Evolutionary conservation across 2,329 filamentous ascomycete species (phyloP).

Genomic region (Cadophora malorum): DNA sequence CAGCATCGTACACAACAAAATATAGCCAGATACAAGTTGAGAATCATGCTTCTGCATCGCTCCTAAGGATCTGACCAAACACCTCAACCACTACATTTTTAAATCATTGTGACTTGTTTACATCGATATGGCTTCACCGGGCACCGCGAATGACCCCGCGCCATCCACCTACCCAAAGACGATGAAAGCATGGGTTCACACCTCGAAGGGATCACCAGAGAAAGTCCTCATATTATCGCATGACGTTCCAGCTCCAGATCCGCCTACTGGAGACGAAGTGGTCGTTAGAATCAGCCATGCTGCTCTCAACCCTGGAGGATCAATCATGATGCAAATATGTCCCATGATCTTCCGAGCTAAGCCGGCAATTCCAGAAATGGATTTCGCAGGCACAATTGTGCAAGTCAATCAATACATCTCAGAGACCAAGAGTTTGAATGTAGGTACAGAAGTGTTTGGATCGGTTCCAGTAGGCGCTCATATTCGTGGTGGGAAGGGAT

Average conservation of each 20-base stretch:
- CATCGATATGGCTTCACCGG: conserved; percentile 5
- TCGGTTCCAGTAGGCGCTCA: conserved; percentile 47
- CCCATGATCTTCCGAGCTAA: conserved; percentile 48
- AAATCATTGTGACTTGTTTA: neutral
- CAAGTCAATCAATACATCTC: conserved; percentile 45
- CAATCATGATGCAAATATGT: conserved; percentile 51
- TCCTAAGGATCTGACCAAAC: neutral
- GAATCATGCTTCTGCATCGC: neutral
- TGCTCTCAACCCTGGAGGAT: conserved; percentile 54
- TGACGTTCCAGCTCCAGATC: conserved; percentile 18
- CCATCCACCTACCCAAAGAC: neutral
- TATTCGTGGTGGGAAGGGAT: conserved; percentile 47
- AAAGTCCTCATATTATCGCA: conserved; percentile 19
- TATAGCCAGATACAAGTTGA: neutral
- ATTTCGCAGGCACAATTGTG: conserved; percentile 51
- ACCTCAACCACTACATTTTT: neutral
- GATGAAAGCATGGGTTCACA: conserved; percentile 26
- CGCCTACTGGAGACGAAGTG: conserved; percentile 17
- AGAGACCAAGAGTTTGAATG: conserved; percentile 37
- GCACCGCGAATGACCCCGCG: too few relatives aligned
- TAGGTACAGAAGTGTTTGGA: conserved; percentile 49
- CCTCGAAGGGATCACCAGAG: conserved; percentile 8
- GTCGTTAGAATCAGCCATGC: conserved; percentile 45
- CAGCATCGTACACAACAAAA: neutral
- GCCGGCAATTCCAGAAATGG: conserved; percentile 51